Evolutionary conservation across 2,329 filamentous ascomycete genomes (phyloP).

Genomic region (Penicillium occitanis): DNA sequence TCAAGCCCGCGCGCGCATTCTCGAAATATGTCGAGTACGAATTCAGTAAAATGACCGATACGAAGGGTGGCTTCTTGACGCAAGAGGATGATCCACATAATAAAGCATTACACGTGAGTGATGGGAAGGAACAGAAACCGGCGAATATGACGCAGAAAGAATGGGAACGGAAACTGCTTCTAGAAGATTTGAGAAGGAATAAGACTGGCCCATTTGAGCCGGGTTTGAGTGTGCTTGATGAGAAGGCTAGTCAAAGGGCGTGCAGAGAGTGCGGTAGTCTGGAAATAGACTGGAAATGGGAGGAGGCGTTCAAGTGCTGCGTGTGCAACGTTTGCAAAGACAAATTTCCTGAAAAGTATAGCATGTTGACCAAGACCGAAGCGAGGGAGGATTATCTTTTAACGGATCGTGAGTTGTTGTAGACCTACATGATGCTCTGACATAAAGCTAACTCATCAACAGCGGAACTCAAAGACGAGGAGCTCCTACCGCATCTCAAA

Average conservation of each 20-base stretch:
- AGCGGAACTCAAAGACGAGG: constrained; percentile 87
- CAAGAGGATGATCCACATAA: constrained; percentile 89
- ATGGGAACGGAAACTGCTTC: constrained; percentile 81
- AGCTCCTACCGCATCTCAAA: constrained; percentile 81
- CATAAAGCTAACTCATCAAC: constrained; percentile 12
- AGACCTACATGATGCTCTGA: not conserved
- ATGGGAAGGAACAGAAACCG: constrained; percentile 66
- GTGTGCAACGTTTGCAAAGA: constrained; percentile 88
- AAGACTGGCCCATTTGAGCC: constrained; percentile 86
- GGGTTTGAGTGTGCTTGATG: constrained; percentile 71
- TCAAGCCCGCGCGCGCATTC: constrained; percentile 82
- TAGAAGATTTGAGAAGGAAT: constrained; percentile 68
- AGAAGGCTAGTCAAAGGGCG: constrained; percentile 64
- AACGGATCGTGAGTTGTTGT: constrained; percentile 70
- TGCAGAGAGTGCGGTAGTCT: constrained; percentile 79
- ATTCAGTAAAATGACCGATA: constrained; percentile 96
- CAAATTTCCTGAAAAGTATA: constrained; percentile 86
- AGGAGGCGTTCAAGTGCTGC: constrained; percentile 72
- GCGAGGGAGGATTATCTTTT: constrained; percentile 92
- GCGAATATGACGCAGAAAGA: constrained; percentile 85
- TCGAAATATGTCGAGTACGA: constrained; percentile 96
- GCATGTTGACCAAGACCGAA: constrained; percentile 93
- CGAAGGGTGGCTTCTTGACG: constrained; percentile 92
- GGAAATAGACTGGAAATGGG: constrained; percentile 95
- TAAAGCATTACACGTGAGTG: constrained; percentile 64